Evolutionary conservation across 2,329 filamentous ascomycete genomes (phyloP), one percentile per base, ranked within the genome.

Genomic region (Raffaelea deltoideospora): DNA sequence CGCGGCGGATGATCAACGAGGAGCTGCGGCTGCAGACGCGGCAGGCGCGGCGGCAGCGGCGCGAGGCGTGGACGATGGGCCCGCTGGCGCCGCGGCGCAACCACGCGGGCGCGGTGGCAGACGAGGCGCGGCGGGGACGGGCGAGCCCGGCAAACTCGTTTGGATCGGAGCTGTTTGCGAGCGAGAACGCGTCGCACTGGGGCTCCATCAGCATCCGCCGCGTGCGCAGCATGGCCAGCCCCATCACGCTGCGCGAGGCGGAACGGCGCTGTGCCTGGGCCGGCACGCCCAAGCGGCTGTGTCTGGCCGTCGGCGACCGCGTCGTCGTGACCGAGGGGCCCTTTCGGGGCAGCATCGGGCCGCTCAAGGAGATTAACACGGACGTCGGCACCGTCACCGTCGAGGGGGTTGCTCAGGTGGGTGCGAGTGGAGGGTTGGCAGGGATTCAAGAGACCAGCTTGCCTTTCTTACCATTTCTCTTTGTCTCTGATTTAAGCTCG

Each of bases 331-430:
- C 85, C 37, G 73, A 79, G 42, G 87, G 88, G 9, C 69, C 68
- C 26, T 81, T 90, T 50, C 80, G 77, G 61, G 86, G 86, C 49
- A 83, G 79, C 61, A 90, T 98, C 57, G 82, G 83, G 35, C 61
- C 62, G n/a, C 72, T 96, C 31, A 56, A 54, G 41, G 54, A 61
- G 2, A 61, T 92, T 32, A 59, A 73, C 45, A 43, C 51, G 5
- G 56, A 66, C 10, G 61, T 58, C 32, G 76, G 73, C 42, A 67
- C 68, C 43, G 61, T 84, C 32, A 64, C 58, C n/a, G 58, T 87
- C 31, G 64, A 73, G 43, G 71, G 67, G 19, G 47, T 76, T 41
- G 76, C 79, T 50, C 63, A 69, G 64, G 82, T 86, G 63, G 49
- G n/a, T n/a, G n/a, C n/a, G n/a, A n/a, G n/a, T n/a, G n/a, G n/a